Percentiles rank a stretch among this genome's conserved stretches.
phyloP scores from a whole-genome alignment of 192 early-diverging fungal genomes.

The Chytriomyces sp. region DNA sequence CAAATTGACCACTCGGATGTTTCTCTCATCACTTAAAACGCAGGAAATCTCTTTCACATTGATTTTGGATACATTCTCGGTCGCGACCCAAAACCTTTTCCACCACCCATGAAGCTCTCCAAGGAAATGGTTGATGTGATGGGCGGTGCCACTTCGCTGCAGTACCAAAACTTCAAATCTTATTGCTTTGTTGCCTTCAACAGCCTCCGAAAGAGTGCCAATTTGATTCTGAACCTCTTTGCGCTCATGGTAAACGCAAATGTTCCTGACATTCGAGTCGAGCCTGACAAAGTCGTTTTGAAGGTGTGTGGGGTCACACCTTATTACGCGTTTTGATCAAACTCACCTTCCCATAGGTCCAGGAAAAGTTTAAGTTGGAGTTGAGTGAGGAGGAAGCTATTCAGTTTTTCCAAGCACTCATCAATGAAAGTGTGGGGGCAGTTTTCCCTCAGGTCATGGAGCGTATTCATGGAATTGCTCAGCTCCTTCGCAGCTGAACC shows the following conservation, averaged over 20 bases:
- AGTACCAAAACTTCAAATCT: conserved; percentile 88
- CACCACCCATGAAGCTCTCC: conserved; percentile 99
- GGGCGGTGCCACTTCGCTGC: conserved; percentile 87
- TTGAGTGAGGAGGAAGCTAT: conserved; percentile 90
- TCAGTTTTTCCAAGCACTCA: conserved; percentile 87
- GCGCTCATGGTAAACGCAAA: conserved; percentile 97
- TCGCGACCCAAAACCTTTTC: conserved; percentile 99
- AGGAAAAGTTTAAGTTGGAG: conserved; percentile 94
- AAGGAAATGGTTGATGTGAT: conserved; percentile 99
- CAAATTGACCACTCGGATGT: not conserved
- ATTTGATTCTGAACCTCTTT: conserved; percentile 96
- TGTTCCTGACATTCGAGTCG: conserved; percentile 96
- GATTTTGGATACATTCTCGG: conserved; percentile 99
- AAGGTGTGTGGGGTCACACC: conserved; percentile 61
- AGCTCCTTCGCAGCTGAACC: conserved; percentile 51
- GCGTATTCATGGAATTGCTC: conserved; percentile 94
- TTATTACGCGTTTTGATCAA: not conserved
- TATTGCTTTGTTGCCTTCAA: conserved; percentile 96
- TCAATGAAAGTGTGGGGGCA: conserved; percentile 91
- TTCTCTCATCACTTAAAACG: not conserved
- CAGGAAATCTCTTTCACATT: conserved; percentile 92
- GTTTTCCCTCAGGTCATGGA: conserved; percentile 98
- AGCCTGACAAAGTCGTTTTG: conserved; percentile 95
- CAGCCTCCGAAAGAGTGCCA: conserved; percentile 88
- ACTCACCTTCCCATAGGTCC: conserved; percentile 62